A percentile compares a stretch with the other conserved stretches of the same genome.
phyloP scores from a whole-genome alignment of 371 early-diverging fungal genomes.

The Syncephalastrum monosporum region DNA sequence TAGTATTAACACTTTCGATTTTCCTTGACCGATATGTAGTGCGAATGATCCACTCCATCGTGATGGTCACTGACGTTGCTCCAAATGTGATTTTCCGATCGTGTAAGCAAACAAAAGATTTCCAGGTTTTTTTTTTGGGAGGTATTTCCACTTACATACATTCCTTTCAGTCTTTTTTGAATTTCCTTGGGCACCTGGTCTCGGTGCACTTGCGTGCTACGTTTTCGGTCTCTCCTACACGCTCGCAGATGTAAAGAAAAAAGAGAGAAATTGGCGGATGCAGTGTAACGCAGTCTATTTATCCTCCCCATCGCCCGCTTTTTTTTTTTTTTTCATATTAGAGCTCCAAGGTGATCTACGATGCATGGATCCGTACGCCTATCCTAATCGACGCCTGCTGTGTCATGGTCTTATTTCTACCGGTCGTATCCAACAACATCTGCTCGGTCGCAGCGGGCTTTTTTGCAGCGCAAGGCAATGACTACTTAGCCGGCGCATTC shows the following conservation, averaged over 20 bases:
- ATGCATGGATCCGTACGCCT: conserved; percentile 23
- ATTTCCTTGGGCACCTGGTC: conserved; percentile 40
- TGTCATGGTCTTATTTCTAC: conserved; percentile 18
- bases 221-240: conserved; percentile 44
- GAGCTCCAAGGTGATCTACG: conserved; percentile 31
- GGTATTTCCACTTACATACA: not conserved
- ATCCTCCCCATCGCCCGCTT: not conserved
- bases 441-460: conserved; percentile 24
- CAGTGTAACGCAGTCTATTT: conserved; percentile 3
- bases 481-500: conserved; percentile 18
- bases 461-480: conserved; percentile 26
- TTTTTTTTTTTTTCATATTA: conserved; percentile 8
- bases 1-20: not conserved
- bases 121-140: too few relatives aligned
- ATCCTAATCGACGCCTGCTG: conserved; percentile 22
- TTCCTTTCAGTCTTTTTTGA: conserved; percentile 29
- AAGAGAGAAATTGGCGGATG: conserved; percentile 2
- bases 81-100: conserved; percentile 16
- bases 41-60: conserved; percentile 25
- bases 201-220: conserved; percentile 37
- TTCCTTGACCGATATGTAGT: conserved; percentile 11
- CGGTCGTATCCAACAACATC: conserved; percentile 35
- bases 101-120: conserved; percentile 10
- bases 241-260: conserved; percentile 29
- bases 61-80: conserved; percentile 18